Base-by-base conservation (phyloP, 208 protist genomes). In the Paratrypanosoma confusum region DNA sequence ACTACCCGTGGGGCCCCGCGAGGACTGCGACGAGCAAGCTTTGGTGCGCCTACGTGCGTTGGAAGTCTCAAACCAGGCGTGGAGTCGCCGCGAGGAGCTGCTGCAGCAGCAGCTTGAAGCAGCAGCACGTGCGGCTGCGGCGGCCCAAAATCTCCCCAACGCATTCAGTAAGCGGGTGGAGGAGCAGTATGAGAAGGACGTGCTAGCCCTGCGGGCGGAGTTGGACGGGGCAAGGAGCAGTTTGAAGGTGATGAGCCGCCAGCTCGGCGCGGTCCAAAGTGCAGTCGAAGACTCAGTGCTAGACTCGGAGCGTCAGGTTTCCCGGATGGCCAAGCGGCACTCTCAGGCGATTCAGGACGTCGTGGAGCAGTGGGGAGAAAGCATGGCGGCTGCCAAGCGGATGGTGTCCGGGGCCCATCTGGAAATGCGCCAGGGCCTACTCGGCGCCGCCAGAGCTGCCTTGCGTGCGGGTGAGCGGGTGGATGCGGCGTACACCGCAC, bases 201-300 rank as follows among this genome's bases (percentile, higher is more conserved):
- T 31, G 5, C 50, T 44, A 2, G 50, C 51, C 26, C n/a, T 47
- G 28, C 43, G 20, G 39, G 41, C 26, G 5, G 20, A 23, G 16
- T n/a, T 23, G 31, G 50, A 42, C 2, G 42, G 49, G 21, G 8
- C 35, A 1, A 44, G 46, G 36, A 46, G 48, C 44, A 37, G 45
- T 39, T 14, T 46, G 10, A 33, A 42, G 3, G 50, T 45, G 43
- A 20, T 51, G 22, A 42, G 16, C n/a, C 23, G 37, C 20, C 50
- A 49, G 4, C 49, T 47, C 23, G 50, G 36, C 1, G 18, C 7
- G 8, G 8, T 33, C 28, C 28, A 33, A 13, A 7, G 28, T 13
- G 13, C 8, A 7, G 28, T 33, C 28, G 28, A 33, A 7, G 28
- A 13, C 28, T n/a, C n/a, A n/a, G n/a, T n/a, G n/a, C n/a, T n/a